Base-by-base conservation (phyloP, 306 rosid species). In the Castanea sativa region DNA sequence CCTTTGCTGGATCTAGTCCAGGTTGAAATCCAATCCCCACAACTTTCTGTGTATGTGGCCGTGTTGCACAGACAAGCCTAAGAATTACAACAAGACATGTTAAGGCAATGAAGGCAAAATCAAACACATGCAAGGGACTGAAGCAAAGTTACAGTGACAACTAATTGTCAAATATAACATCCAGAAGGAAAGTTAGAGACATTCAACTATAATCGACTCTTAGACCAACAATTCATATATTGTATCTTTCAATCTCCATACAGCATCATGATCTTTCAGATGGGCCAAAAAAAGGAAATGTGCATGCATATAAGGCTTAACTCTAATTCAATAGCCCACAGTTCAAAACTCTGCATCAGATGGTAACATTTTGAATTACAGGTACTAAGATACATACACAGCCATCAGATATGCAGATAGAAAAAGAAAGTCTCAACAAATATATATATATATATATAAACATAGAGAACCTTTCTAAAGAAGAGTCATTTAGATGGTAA, bases 11-110 rank as follows among this genome's bases (percentile, higher is more conserved):
- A 84, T 96, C 99, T 25, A 96, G 88, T 71, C 99, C 98, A 5
- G 99, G 99, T 79, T 96, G 99, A 88, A 91, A 96, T 80, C 98
- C 98, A 76, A 96, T 90, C 86, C 98, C 99, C 55, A 96, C 87
- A 41, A 96, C 92, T 86, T 80, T 84, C 45, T 91, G 90, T 21
- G 79, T 65, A 68, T 96, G 99, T 5, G 96, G 99, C 77, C 81
- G 88, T 55, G 82, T 87, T 23, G 86, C 83, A 87, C 92, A 93
- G 80, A 91, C 91, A 68, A 88, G 96, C 96, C 99, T 96, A 81
- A 12, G 41, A 83, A 78, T 58, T 21, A 74, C 12, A 75, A 12
- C 29, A 56, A 7, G 45, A 30, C 13, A 71, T 16, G 41, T 80
- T 19, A 55, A 69, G 64, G 60, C 32, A 71, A 21, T 29, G 67